Evolutionary conservation across 306 rosid genomes (phyloP).

Genomic region (Medicago ruthenica): DNA sequence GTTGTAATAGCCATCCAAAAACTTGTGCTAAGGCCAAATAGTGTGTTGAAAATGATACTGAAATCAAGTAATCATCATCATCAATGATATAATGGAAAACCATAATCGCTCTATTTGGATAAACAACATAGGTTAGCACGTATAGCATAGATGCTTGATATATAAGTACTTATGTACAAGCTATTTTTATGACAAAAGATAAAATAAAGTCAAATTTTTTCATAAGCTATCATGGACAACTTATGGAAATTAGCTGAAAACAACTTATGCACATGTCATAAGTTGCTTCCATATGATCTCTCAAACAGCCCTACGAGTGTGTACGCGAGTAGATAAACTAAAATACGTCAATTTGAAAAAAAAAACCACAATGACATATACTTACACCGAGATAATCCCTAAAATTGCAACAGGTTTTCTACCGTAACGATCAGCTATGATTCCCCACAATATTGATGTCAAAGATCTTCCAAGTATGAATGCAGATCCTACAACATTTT

Average conservation of each 20-base stretch:
- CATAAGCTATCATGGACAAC: background rate
- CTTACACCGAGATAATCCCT: constrained; percentile 71
- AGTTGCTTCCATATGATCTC: background rate
- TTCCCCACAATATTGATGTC: constrained; percentile 85
- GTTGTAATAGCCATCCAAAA: constrained; percentile 83
- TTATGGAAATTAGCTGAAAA: background rate
- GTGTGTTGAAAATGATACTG: constrained; percentile 79
- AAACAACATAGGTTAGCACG: background rate
- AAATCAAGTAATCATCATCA: constrained; percentile 14
- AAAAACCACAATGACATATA: background rate
- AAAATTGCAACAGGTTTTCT: constrained; percentile 74
- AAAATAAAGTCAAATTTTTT: no score
- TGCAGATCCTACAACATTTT: constrained; percentile 69
- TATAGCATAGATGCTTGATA: background rate
- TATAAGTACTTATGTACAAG: background rate
- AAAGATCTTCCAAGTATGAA: constrained; percentile 84
- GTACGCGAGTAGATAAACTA: background rate
- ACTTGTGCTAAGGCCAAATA: constrained; percentile 88
- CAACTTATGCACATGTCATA: background rate
- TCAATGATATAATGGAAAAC: constrained; percentile 3
- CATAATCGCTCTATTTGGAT: background rate
- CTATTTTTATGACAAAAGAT: no score
- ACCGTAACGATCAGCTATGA: constrained; percentile 84
- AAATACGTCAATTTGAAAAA: background rate
- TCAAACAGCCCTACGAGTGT: background rate